Base-by-base conservation (phyloP, 257 asterid species). In the Primulina eburnea region DNA sequence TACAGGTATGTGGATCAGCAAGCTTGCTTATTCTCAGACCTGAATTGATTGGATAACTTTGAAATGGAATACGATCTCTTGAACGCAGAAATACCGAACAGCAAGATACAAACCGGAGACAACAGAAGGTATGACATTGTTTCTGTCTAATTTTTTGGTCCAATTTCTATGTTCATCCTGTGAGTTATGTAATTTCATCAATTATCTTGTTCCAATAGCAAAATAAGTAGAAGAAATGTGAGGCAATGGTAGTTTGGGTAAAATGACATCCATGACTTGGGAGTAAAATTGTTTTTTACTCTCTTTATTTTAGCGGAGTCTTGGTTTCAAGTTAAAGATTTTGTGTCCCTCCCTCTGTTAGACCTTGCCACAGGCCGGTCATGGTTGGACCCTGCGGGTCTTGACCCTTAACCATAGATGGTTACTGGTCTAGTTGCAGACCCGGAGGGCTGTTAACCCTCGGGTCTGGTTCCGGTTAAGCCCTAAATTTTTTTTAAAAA, bases 31-130 rank as follows among this genome's bases (percentile, higher is more conserved):
- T 60, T 67, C 68, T 66, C 26, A 64, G 59, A 68, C 57, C 60
- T 69, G 65, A 60, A 11, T 73, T 6, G 63, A 59, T 67, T 67
- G 70, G 71, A 38, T 65, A 56, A 71, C 50, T 74, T 55, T 53
- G 69, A 66, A 75, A 73, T 62, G 60, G 61, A 68, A 75, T 50
- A 64, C 64, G 67, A 68, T 73, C 78, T 43, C 40, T 71, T 74
- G 53, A 66, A 61, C 85, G 87, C 95, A 92, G 96, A 92, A 92
- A 82, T 92, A 90, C 80, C 88, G 97, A 59, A 85, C 97, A 2
- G 98, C 98, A 77, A 85, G 98, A 82, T 92, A 78, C 65, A 86
- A 80, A 78, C 96, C 97, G 60, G 98, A 90, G 79, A 74, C 85
- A 18, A 71, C 90, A 73, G 95, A 91, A 85, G 98, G 98, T 92